Evolutionary conservation across 495 filamentous ascomycete genomes (phyloP), one percentile per base, ranked within the genome.

Genomic region (Penicillium angulare): DNA sequence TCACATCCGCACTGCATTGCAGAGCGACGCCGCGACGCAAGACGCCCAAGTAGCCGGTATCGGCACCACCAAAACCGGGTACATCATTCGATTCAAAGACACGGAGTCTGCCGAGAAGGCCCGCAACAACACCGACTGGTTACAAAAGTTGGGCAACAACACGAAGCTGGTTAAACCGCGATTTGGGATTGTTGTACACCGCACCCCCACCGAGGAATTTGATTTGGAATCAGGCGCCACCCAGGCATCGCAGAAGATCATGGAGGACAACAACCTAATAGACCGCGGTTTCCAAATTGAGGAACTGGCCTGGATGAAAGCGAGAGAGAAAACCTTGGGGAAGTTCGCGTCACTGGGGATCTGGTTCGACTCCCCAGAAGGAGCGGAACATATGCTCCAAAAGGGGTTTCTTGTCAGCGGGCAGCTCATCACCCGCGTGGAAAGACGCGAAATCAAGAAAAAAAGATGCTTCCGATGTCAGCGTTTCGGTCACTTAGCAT

Each of bases 401-500:
- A 53, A 58, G n/a, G 53, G 64, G 9, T 43, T 67, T 10, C 29
- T 69, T 7, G 50, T 63, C 1, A 53, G 48, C 15, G 16, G 59
- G 34, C 43, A 50, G 23, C 57, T 54, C n/a, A 65, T 66, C 27
- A 27, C 35, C 2, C 53, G 48, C 10, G 47, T 67, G 2, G 56
- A 63, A 40, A 43, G 27, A 1, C 49, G 52, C 13, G 23, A 57
- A 29, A 48, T 64, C 15, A 55, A 68, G 24, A 49, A 44, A 15
- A 64, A 65, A 21, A 39, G 55, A 42, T 71, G 53, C 50, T 54
- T 55, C 34, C 52, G 57, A 5, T 71, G 56, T 48, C 40, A 68
- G 49, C 22, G 40, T 15, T 66, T 71, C 21, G 54, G 65, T 7
- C 57, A 71, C 33, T 36, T 66, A n/a, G 61, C 55, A 7, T 68